Percentiles rank a stretch among this genome's conserved stretches.
Evolutionary conservation across 306 rosid genomes (phyloP).

Genomic region (Ormosia semicastrata): DNA sequence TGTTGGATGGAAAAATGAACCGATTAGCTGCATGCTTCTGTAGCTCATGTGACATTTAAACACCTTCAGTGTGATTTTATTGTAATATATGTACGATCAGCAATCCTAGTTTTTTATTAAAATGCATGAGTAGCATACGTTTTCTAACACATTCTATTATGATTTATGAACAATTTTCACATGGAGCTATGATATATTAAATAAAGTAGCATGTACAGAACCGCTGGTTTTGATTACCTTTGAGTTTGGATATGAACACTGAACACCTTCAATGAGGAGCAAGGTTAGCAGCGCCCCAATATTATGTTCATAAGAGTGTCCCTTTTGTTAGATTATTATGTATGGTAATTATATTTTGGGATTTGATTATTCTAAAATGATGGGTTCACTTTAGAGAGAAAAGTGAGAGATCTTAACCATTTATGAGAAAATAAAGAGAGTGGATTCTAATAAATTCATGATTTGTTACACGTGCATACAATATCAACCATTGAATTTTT

Average conservation of each 20-base stretch:
- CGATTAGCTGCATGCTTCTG: conserved; percentile 21
- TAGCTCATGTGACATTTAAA: conserved; percentile 9
- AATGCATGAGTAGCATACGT: background rate
- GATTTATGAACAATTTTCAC: background rate
- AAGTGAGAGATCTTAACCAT: no score
- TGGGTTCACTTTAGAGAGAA: no score
- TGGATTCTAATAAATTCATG: no score
- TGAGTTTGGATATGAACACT: background rate
- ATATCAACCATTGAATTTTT: no score
- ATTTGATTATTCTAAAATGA: no score
- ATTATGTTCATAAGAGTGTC: background rate
- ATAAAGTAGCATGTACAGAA: background rate
- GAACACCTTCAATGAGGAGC: background rate
- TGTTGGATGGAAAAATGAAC: conserved; percentile 11
- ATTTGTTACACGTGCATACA: no score
- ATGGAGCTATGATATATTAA: background rate
- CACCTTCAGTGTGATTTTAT: background rate
- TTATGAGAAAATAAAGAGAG: no score
- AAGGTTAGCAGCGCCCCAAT: background rate
- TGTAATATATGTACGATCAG: background rate
- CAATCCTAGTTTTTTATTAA: conserved; percentile 14
- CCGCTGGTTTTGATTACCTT: background rate
- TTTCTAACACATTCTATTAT: background rate
- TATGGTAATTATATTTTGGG: background rate
- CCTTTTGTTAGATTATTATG: background rate